Evolutionary conservation across 192 early-diverging fungal genomes (phyloP), one percentile per base, ranked within the genome.

Genomic region (Coemansia sp.): DNA sequence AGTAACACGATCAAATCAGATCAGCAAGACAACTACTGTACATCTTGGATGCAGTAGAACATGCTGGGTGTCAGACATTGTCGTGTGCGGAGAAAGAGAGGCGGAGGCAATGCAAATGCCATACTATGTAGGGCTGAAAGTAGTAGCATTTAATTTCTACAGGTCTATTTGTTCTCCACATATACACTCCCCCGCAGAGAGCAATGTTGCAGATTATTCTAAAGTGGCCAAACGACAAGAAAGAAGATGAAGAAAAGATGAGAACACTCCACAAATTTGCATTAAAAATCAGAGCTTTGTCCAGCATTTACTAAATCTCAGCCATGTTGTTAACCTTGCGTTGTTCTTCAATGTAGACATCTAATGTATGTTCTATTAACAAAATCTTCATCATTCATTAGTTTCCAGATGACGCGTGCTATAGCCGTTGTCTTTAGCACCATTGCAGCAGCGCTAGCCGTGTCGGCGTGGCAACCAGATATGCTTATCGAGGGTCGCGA

Each of bases 101-200:
- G 44, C 44, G 44, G 44, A 7, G 44, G 44, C 32, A 32, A 32
- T 32, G 32, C 32, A 32, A 32, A 32, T 2, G 4, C 0, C 32
- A 32, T 32, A 32, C 32, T 32, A 45, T 9, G 44, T 14, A 4
- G 44, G 7, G 5, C 44, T 12, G 14, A 44, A n/a, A 38, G 56
- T 54, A 67, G 65, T 67, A 67, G 65, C 5, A 12, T 12, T 44
- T 25, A 67, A 67, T 67, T 49, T 54, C 46, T 17, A 37, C 25
- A 53, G 8, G 22, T 37, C 9, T 64, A 40, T n/a, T 40, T 38
- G n/a, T 54, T 65, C 53, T 54, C 39, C 53, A 41, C 50, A 41
- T 39, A 64, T 44, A 19, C 9, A 14, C 16, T 9, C 39, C 12
- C 25, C 61, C 44, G 43, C 61, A 20, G 41, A 43, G 0, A 62